These are phyloP conservation scores for Rosa persica DNA, from an alignment of 306 rosid genomes.

Conservation along the genomic window DNA sequence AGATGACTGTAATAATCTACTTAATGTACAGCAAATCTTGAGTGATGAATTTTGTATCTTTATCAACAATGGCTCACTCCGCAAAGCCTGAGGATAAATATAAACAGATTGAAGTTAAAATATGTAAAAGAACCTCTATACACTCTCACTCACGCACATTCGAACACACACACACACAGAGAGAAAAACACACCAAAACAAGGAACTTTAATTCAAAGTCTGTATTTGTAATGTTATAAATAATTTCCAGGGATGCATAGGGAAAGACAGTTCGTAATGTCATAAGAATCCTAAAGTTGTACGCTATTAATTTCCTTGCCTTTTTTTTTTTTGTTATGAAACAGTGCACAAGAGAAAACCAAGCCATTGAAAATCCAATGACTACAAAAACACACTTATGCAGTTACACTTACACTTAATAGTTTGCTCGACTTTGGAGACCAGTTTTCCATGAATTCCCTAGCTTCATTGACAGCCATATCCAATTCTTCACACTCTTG, in stretches of 20 bases:
- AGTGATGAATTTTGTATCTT: slow-evolving; percentile 53
- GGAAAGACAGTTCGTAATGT: slow-evolving; percentile 10
- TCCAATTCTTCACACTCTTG: slow-evolving; percentile 80
- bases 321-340: background rate
- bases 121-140: background rate
- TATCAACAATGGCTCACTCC: slow-evolving; percentile 60
- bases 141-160: background rate
- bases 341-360: background rate
- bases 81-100: slow-evolving; percentile 59
- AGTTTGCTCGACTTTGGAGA: slow-evolving; percentile 73
- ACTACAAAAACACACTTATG: background rate
- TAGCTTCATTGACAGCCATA: slow-evolving; percentile 57
- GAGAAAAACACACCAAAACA: background rate
- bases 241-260: background rate
- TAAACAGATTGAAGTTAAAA: slow-evolving; percentile 12
- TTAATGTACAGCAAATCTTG: slow-evolving; percentile 50
- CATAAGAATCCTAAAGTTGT: background rate
- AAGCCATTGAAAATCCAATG: slow-evolving; percentile 1
- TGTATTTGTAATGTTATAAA: background rate
- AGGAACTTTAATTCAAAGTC: background rate
- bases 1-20: slow-evolving; percentile 48
- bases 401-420: slow-evolving; percentile 51
- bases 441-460: slow-evolving; percentile 79
- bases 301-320: background rate
- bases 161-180: background rate